These are phyloP conservation scores for Tricholoma flavovirens DNA, from an alignment of 768 basidiomycete species.

Conservation along the genomic window DNA sequence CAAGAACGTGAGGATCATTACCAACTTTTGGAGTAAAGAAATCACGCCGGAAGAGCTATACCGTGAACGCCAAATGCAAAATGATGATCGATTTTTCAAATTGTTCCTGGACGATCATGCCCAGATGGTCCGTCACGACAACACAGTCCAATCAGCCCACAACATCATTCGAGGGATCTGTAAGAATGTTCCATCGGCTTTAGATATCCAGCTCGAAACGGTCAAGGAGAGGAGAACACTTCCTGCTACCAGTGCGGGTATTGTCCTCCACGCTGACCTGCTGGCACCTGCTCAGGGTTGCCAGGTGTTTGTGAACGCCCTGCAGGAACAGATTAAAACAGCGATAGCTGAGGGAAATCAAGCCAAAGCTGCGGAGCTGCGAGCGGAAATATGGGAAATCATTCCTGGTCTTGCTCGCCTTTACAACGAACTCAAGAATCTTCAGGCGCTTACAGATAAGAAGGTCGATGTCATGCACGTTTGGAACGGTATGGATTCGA, in stretches of 20 bases:
- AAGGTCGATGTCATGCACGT: background rate
- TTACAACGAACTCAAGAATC: constrained; percentile 1
- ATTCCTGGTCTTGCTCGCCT: background rate
- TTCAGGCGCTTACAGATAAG: background rate
- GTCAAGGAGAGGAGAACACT: constrained; percentile 9
- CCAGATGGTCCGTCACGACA: background rate
- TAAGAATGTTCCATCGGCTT: constrained; percentile 1
- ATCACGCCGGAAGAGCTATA: constrained; percentile 28
- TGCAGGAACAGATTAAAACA: background rate
- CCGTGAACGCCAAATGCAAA: background rate
- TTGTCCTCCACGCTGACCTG: background rate
- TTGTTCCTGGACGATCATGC: constrained; percentile 36
- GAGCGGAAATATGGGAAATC: background rate
- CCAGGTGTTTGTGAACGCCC: background rate
- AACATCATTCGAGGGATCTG: background rate
- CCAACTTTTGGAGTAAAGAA: constrained; percentile 38
- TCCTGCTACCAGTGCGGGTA: constrained; percentile 11
- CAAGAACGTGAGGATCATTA: constrained; percentile 38
- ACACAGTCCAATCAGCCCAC: background rate
- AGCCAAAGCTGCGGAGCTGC: background rate
- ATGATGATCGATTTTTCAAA: constrained; percentile 30
- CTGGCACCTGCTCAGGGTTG: background rate
- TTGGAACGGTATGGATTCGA: background rate
- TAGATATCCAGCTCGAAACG: constrained; percentile 15
- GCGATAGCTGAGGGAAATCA: background rate